A percentile compares a stretch with the other conserved stretches of the same genome.
Evolutionary conservation across 371 early-diverging fungal species (phyloP).

Genomic region (Rhizopus arrhizus): DNA sequence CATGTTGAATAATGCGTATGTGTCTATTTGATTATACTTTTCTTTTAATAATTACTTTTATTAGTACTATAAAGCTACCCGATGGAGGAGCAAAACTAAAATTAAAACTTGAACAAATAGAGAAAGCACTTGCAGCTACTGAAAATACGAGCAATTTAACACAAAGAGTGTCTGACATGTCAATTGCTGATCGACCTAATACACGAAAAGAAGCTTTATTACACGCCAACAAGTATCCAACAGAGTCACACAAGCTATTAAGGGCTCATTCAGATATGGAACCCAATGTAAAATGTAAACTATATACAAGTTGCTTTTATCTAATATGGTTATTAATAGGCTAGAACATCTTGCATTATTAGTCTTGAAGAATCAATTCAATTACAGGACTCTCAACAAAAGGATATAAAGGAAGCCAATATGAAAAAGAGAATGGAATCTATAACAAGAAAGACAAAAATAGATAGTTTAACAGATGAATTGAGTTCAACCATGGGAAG

Average conservation of each 20-base stretch:
- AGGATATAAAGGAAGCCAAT: constrained; percentile 37
- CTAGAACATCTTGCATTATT: constrained; percentile 29
- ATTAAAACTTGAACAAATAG: constrained; percentile 28
- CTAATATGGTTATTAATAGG: not conserved
- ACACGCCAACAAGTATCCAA: constrained; percentile 10
- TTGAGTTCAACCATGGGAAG: constrained; percentile 34
- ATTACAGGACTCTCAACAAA: constrained; percentile 38
- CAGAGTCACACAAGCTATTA: constrained; percentile 11
- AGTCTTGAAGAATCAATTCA: constrained; percentile 43
- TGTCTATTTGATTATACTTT: not conserved
- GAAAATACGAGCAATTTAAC: constrained; percentile 12
- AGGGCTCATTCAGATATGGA: constrained; percentile 9
- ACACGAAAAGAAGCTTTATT: constrained; percentile 23
- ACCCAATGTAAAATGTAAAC: constrained; percentile 1
- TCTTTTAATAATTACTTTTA: constrained; percentile 3
- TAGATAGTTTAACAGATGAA: constrained; percentile 41
- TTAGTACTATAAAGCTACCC: constrained; percentile 30
- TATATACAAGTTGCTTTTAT: not conserved
- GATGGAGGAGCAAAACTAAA: constrained; percentile 44
- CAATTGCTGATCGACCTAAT: constrained; percentile 19
- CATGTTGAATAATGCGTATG: constrained; percentile 39
- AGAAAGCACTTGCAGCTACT: constrained; percentile 18
- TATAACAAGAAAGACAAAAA: constrained; percentile 8
- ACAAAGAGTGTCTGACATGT: constrained; percentile 22
- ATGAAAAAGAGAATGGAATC: constrained; percentile 32